Percentiles rank a stretch among this genome's conserved stretches.
Conservation (phyloP, 495 filamentous ascomycete species). For the Daldinia vernicosa region DNA sequence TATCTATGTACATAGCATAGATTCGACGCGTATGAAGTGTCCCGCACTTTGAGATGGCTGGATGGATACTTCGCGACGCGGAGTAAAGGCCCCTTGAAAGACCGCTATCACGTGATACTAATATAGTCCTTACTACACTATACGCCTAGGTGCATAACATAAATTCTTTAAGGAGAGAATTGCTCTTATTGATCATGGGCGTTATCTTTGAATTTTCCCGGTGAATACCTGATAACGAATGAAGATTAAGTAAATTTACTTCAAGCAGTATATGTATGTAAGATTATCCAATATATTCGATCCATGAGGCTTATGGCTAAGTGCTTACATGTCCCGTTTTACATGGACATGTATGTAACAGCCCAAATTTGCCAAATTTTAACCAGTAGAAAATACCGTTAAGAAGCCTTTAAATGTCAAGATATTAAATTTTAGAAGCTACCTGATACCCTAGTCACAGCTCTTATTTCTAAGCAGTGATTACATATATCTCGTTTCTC, state of each 20-base stretch:
- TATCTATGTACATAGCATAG: not conserved
- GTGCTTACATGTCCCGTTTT: not conserved
- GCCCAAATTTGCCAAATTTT: not conserved
- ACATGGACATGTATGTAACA: not conserved
- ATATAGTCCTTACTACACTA: not conserved
- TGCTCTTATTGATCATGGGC: too few relatives aligned
- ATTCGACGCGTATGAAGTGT: not conserved
- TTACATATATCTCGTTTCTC: not conserved
- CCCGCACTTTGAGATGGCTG: too few relatives aligned
- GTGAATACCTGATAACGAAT: too few relatives aligned
- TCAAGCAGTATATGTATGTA: not conserved
- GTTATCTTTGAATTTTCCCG: too few relatives aligned
- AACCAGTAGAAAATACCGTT: not conserved
- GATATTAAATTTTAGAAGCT: not conserved
- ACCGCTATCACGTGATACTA: not conserved
- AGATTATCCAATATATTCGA: not conserved
- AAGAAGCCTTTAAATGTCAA: too few relatives aligned
- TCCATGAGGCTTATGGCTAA: not conserved
- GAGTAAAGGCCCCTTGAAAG: not conserved
- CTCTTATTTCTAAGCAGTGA: conserved; percentile 3
- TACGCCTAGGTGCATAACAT: not conserved
- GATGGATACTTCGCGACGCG: not conserved
- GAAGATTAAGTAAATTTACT: not conserved
- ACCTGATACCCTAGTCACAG: not conserved
- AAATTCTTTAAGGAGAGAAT: not conserved